phyloP scores from a whole-genome alignment of 202 grass and related monocot genomes.

The Zoysia matrella region DNA sequence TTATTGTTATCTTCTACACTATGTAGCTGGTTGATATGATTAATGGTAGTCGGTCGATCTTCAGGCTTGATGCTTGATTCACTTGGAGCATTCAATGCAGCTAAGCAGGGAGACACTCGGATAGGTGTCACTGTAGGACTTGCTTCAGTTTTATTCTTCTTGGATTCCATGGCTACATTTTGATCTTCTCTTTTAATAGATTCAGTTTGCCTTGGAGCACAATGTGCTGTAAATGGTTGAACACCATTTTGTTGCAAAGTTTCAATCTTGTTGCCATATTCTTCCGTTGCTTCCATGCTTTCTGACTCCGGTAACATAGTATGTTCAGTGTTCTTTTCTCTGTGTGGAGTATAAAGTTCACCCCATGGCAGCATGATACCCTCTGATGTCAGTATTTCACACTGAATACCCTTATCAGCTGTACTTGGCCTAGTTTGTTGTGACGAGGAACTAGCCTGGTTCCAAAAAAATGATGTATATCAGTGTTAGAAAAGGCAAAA shows the following conservation, averaged over 20 bases:
- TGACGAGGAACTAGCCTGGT: constrained; percentile 34
- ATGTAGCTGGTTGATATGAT: constrained; percentile 27
- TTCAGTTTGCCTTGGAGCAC: constrained; percentile 30
- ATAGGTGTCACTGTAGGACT: constrained; percentile 21
- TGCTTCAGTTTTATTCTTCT: constrained; percentile 37
- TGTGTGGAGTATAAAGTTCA: constrained; percentile 18
- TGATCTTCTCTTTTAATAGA: constrained; percentile 39
- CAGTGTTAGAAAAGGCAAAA: background rate
- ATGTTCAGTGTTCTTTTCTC: constrained; percentile 20
- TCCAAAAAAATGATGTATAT: constrained; percentile 38
- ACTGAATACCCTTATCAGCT: constrained; percentile 58
- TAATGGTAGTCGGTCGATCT: constrained; percentile 30
- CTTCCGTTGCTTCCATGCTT: constrained; percentile 29
- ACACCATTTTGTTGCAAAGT: constrained; percentile 15
- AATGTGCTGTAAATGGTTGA: background rate
- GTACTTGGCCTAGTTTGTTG: constrained; percentile 46
- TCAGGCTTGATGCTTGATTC: constrained; percentile 21
- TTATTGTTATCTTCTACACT: constrained; percentile 13
- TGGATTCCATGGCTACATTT: constrained; percentile 33
- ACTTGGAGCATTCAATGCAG: constrained; percentile 46
- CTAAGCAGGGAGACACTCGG: constrained; percentile 47
- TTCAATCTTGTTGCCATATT: constrained; percentile 24
- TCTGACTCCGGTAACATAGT: constrained; percentile 18
- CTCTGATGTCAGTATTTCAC: constrained; percentile 58
- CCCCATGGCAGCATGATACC: constrained; percentile 37